These are phyloP conservation scores for Pichia sp. DNA, from an alignment of 1,139 yeast genomes.

Conservation along the genomic window DNA sequence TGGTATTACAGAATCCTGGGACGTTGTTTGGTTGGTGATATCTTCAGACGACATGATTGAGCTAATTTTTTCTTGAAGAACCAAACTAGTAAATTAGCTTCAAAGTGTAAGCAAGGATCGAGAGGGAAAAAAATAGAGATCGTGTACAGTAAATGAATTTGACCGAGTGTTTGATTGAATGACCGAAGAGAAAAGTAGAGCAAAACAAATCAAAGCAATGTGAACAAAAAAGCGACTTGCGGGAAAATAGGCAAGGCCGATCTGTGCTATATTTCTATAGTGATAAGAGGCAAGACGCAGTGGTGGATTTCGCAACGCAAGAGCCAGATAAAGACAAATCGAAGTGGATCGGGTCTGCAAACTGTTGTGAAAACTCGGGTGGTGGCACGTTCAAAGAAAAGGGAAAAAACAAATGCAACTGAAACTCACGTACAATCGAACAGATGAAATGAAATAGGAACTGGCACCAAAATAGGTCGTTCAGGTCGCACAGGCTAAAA, in stretches of 20 bases:
- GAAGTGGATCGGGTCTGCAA: too few relatives aligned
- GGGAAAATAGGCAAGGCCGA: background rate
- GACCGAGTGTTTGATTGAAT: too few relatives aligned
- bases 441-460: background rate
- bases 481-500: background rate
- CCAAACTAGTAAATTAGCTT: too few relatives aligned
- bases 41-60: constrained; percentile 5
- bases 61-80: background rate
- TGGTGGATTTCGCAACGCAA: too few relatives aligned
- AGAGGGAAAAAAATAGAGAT: too few relatives aligned
- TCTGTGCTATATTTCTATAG: too few relatives aligned
- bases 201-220: background rate
- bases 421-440: background rate
- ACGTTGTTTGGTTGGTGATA: background rate
- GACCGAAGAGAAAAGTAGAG: background rate
- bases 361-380: background rate
- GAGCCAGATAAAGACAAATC: too few relatives aligned
- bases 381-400: background rate
- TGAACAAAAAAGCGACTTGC: background rate
- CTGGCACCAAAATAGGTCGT: background rate
- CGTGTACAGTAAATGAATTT: too few relatives aligned
- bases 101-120: too few relatives aligned
- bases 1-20: background rate
- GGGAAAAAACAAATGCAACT: background rate
- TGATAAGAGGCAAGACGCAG: too few relatives aligned